phyloP scores from a whole-genome alignment of 2,329 filamentous ascomycete species.

The Botrytis pseudocinerea region DNA sequence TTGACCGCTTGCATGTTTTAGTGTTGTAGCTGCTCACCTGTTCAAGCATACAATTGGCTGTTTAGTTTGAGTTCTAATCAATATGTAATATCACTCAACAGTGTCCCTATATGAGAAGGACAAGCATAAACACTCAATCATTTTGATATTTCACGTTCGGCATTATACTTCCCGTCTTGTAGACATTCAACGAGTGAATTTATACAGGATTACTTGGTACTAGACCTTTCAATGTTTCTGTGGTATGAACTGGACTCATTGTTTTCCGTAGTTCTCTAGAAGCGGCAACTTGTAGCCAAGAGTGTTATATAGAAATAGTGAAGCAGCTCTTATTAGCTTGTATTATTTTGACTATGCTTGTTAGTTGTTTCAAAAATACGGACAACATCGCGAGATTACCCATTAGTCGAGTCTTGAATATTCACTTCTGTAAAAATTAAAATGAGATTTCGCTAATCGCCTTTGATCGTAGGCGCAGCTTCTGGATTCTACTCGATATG shows the following conservation, averaged over 20 bases:
- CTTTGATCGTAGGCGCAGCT: not conserved
- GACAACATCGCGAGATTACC: not conserved
- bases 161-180: not conserved
- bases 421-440: not conserved
- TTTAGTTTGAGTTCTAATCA: not conserved
- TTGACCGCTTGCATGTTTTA: not conserved
- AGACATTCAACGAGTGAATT: not conserved
- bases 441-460: not conserved
- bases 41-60: not conserved
- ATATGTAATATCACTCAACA: not conserved
- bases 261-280: not conserved
- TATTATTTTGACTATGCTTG: not conserved
- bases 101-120: not conserved
- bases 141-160: not conserved
- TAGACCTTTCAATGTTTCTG: not conserved
- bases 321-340: not conserved
- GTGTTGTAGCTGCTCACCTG: not conserved
- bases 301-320: not conserved
- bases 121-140: not conserved
- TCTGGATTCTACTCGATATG: not conserved
- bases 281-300: not conserved
- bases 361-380: not conserved
- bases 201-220: too few relatives aligned
- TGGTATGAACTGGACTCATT: not conserved
- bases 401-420: not conserved